Base-by-base conservation (phyloP, 179 eudicot species). In the Camellia oleifera region DNA sequence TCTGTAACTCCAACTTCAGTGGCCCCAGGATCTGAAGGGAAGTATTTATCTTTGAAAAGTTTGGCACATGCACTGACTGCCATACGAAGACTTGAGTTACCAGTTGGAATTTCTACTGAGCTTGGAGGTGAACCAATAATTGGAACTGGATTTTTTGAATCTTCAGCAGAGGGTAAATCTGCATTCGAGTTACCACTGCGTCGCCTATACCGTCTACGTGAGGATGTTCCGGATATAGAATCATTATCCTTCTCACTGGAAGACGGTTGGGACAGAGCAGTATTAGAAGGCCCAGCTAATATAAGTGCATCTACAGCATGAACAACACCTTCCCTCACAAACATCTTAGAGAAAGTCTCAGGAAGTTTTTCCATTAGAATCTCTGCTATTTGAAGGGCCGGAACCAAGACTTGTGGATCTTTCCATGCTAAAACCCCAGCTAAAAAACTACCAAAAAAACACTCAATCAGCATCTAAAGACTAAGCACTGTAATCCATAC, bases 351-450 rank as follows among this genome's bases (percentile, higher is more conserved):
- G 82, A 97, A 97, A 62, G 94, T 91, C 75, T 81, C 94, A 2
- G 99, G 98, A 66, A 97, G 98, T 83, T 97, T 97, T 82, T 93
- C 95, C 97, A 97, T 92, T 72, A 97, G 85, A 73, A 95, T 97
- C 73, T 97, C 97, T 0, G 98, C 93, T 84, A 97, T 92, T 83
- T 97, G 99, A 73, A 97, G 99, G 20, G 98, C 93, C 78, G 98
- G 98, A 78, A 95, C 88, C 86, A 95, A 78, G 60, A 95, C 98
- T 84, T 95, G 99, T 3, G 98, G 97, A 89, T 97, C 99, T 87
- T 97, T 97, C 97, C 97, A 97, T 45, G 98, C 97, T 63, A 97
- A 89, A 79, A 97, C 97, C 64, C 99, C 99, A 84, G 98, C 94
- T 81, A 97, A 92, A 82, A 97, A 97, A 86, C 99, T 97, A 20